These are phyloP conservation scores for Ceratocystiopsis minuta DNA, from an alignment of 2,329 filamentous ascomycete species.

Conservation along the genomic window DNA sequence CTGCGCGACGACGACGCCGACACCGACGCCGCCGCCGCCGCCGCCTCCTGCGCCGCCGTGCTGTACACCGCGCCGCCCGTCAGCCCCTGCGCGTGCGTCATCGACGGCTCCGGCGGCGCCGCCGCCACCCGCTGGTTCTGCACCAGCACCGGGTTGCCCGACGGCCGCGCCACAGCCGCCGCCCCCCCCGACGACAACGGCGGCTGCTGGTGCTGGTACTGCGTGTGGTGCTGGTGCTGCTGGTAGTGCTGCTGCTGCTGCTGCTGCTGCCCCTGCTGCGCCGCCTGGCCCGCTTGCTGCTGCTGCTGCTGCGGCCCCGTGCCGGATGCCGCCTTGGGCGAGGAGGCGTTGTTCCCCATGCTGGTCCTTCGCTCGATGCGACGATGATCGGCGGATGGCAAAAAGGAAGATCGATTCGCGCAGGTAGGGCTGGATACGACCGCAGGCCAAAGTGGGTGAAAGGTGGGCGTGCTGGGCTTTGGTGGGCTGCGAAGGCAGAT, in stretches of 20 bases:
- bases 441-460: no score
- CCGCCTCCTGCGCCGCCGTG: conserved; percentile 4
- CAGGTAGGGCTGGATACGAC: no score
- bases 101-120: conserved; percentile 43
- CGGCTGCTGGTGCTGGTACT: conserved; percentile 10
- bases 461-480: no score
- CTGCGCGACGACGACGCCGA: conserved; percentile 6
- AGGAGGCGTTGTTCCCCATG: conserved; percentile 29
- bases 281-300: conserved; percentile 14
- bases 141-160: conserved; percentile 32
- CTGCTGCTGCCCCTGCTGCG: conserved; percentile 12
- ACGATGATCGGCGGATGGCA: no score
- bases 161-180: no score
- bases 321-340: conserved; percentile 17
- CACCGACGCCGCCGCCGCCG: not conserved
- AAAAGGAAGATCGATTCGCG: no score
- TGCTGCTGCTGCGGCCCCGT: conserved; percentile 10
- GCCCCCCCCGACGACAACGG: conserved; percentile 4
- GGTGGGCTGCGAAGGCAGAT: no score
- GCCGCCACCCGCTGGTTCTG: conserved; percentile 37
- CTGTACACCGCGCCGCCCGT: conserved; percentile 2
- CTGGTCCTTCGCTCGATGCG: no score
- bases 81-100: conserved; percentile 37
- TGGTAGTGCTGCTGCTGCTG: conserved; percentile 14
- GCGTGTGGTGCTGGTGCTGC: conserved; percentile 11